Conservation (phyloP, 2,329 filamentous ascomycete species). For the Penicillium italicum region DNA sequence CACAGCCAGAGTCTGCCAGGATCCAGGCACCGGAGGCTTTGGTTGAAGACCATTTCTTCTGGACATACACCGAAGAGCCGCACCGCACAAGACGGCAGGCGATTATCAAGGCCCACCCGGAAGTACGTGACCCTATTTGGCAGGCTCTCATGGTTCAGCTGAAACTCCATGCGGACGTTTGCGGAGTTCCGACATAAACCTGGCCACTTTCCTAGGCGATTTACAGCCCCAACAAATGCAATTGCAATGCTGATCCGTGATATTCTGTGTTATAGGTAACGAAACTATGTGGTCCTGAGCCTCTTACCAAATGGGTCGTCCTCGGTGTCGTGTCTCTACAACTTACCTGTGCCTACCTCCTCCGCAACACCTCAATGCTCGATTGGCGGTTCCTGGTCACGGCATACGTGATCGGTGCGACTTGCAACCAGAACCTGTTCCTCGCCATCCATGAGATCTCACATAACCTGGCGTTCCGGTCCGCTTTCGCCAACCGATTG, state of each 20-base stretch:
- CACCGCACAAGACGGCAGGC: slow-evolving; percentile 85
- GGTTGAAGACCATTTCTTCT: slow-evolving; percentile 72
- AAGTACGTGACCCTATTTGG: slow-evolving; percentile 54
- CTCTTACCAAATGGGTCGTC: slow-evolving; percentile 92
- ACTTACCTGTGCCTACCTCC: slow-evolving; percentile 68
- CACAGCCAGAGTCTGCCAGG: slow-evolving; percentile 22
- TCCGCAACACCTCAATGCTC: slow-evolving; percentile 73
- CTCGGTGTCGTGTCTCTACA: slow-evolving; percentile 78
- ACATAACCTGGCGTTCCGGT: slow-evolving; percentile 92
- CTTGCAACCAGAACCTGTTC: slow-evolving; percentile 97
- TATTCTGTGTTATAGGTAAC: slow-evolving; percentile 62
- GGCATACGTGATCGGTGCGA: slow-evolving; percentile 88
- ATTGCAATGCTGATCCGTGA: slow-evolving; percentile 14
- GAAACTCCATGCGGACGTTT: slow-evolving; percentile 1
- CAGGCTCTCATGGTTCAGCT: background rate
- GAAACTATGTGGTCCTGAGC: slow-evolving; percentile 94
- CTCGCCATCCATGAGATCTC: slow-evolving; percentile 98
- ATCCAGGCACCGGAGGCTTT: slow-evolving; percentile 31
- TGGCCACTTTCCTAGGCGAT: slow-evolving; percentile 5
- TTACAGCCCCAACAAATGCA: slow-evolving; percentile 1
- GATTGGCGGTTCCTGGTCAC: slow-evolving; percentile 81
- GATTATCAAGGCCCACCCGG: slow-evolving; percentile 97
- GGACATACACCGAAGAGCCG: slow-evolving; percentile 98
- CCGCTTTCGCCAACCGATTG: slow-evolving; percentile 72
- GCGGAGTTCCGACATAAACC: slow-evolving; percentile 1